These are phyloP conservation scores for Trichoderma parareesei DNA, from an alignment of 495 filamentous ascomycete genomes.

Conservation along the genomic window DNA sequence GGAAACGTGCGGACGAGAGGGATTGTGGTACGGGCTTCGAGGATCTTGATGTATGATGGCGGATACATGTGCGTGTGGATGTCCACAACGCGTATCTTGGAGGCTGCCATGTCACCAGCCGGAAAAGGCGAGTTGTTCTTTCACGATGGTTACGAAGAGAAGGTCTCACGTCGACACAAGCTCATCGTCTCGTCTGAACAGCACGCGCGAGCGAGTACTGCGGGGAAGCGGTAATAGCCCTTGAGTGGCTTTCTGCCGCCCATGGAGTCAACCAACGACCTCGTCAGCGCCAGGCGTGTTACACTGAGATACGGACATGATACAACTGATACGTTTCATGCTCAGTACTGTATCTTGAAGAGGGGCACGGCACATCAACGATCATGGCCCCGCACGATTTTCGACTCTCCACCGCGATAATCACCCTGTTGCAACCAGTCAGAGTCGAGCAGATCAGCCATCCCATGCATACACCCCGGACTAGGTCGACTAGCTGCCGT, in stretches of 20 bases:
- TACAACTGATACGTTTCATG: neutral
- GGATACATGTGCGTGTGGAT: slow-evolving; percentile 96
- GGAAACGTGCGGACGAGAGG: slow-evolving; percentile 72
- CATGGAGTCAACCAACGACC: neutral
- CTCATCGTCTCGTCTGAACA: neutral
- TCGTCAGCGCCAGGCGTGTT: neutral
- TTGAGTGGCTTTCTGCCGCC: neutral
- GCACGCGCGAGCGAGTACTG: neutral
- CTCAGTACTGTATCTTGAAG: neutral
- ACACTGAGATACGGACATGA: neutral
- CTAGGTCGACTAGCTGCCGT: neutral
- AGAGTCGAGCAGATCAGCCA: slow-evolving; percentile 1
- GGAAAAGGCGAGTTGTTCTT: neutral
- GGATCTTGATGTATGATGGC: slow-evolving; percentile 70
- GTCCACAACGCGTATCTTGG: slow-evolving; percentile 50
- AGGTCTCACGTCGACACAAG: neutral
- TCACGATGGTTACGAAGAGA: neutral
- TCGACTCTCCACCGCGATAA: neutral
- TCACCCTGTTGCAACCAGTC: neutral
- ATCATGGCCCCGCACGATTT: slow-evolving; percentile 1
- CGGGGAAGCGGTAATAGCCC: neutral
- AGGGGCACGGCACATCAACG: slow-evolving; percentile 1
- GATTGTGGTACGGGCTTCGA: slow-evolving; percentile 64
- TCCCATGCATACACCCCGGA: neutral
- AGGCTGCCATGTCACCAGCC: neutral